Conservation (phyloP, 192 early-diverging fungal genomes). For the Mortierella hygrophila region DNA sequence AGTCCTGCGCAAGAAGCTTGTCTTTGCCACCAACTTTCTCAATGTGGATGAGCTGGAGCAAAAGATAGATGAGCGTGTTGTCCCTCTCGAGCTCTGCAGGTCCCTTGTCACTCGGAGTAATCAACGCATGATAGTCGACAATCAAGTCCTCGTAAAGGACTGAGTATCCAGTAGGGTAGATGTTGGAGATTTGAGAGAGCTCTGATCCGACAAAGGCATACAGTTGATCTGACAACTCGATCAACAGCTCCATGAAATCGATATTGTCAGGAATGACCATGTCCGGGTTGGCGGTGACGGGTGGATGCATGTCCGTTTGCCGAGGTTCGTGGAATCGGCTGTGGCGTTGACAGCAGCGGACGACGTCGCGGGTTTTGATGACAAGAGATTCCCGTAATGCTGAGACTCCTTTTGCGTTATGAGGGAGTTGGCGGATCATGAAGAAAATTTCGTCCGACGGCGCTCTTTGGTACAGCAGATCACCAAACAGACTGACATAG, state of each 20-base stretch:
- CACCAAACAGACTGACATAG: constrained; percentile 73
- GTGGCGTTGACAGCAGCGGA: constrained; percentile 65
- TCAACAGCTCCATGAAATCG: constrained; percentile 81
- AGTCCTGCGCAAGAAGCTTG: constrained; percentile 72
- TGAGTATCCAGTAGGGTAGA: constrained; percentile 45
- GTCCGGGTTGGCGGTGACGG: constrained; percentile 28
- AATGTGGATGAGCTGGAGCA: constrained; percentile 78
- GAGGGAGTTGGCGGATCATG: constrained; percentile 62
- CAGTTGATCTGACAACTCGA: constrained; percentile 81
- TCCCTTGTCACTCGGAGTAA: constrained; percentile 22
- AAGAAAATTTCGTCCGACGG: constrained; percentile 76
- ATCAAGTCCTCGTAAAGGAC: constrained; percentile 50
- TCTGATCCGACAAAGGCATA: constrained; percentile 77
- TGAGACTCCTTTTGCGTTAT: constrained; percentile 53
- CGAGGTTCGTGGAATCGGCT: constrained; percentile 67
- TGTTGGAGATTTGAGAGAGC: constrained; percentile 46
- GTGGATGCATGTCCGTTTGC: constrained; percentile 26
- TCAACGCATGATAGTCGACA: constrained; percentile 26
- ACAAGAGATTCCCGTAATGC: constrained; percentile 65
- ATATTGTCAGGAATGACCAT: constrained; percentile 77
- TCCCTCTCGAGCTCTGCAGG: constrained; percentile 67
- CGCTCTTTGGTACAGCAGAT: constrained; percentile 79
- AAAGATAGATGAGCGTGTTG: constrained; percentile 80
- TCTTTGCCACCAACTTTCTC: constrained; percentile 67
- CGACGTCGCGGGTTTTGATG: constrained; percentile 62